Percentiles rank a stretch among this genome's conserved stretches.
These are phyloP conservation scores for Aegilops tauschii DNA, from an alignment of 176 grass and related monocot genomes.

Conservation along the genomic window DNA sequence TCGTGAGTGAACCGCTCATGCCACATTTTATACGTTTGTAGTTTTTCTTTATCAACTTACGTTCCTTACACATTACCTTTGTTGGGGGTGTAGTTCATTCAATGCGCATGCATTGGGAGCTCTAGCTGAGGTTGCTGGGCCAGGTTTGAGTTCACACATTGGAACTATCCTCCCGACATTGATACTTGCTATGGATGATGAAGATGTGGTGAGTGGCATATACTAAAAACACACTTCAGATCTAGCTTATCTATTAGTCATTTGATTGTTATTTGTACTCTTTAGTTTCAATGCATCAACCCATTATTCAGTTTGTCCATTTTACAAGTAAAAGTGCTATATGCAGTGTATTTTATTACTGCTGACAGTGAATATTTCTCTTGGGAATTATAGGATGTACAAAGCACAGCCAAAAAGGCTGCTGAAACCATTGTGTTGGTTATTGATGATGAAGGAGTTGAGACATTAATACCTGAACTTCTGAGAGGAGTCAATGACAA, in stretches of 20 bases:
- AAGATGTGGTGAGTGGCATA: conserved; percentile 56
- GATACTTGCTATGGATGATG: conserved; percentile 74
- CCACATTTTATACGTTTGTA: conserved; percentile 15
- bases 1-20: conserved; percentile 56
- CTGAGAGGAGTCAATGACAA: conserved; percentile 77
- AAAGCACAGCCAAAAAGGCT: conserved; percentile 82
- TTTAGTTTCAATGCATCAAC: not conserved
- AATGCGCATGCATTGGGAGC: conserved; percentile 98
- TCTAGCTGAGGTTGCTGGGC: conserved; percentile 86
- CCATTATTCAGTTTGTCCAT: not conserved
- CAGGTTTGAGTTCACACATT: conserved; percentile 94
- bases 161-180: conserved; percentile 82
- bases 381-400: conserved; percentile 61
- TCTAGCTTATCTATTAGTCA: conserved; percentile 14
- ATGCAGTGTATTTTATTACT: not conserved
- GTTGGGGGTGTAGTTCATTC: conserved; percentile 62
- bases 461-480: conserved; percentile 81
- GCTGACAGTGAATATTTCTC: conserved; percentile 7
- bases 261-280: conserved; percentile 16
- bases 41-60: not conserved
- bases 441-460: conserved; percentile 92
- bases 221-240: not conserved
- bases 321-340: not conserved
- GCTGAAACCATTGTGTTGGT: conserved; percentile 87
- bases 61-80: conserved; percentile 38